A percentile compares a stretch with the other conserved stretches of the same genome.
Evolutionary conservation across 345 rosid species (phyloP).

Genomic region (Psidium friedrichsthalianum): DNA sequence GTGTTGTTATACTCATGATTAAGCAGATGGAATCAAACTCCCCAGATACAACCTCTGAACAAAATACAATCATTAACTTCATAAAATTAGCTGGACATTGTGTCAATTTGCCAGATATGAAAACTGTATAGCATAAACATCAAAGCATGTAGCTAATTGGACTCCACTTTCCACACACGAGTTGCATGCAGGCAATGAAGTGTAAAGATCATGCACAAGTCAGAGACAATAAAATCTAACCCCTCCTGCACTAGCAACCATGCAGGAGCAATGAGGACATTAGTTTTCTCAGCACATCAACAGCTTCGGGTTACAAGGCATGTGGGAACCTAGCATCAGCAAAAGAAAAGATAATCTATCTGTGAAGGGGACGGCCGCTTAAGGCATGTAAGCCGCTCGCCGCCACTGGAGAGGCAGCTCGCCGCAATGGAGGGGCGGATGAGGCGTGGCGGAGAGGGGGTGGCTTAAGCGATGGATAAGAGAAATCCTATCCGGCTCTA

Average conservation of each 20-base stretch:
- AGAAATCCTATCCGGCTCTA: no score
- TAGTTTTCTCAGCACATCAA: slow-evolving; percentile 76
- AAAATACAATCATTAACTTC: not conserved
- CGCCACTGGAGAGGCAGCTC: no score
- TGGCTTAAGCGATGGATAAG: no score
- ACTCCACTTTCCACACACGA: not conserved
- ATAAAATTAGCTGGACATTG: not conserved
- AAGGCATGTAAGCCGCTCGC: no score
- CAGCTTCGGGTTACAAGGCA: slow-evolving; percentile 95
- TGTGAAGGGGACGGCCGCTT: no score
- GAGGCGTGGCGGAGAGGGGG: no score
- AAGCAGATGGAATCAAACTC: not conserved
- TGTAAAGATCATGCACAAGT: not conserved
- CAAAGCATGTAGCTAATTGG: not conserved
- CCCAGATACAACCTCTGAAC: not conserved
- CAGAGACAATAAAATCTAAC: slow-evolving; percentile 17
- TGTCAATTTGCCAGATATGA: not conserved
- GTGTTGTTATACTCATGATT: not conserved
- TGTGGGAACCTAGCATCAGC: slow-evolving; percentile 58
- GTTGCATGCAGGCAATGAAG: not conserved
- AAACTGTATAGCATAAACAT: not conserved
- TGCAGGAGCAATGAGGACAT: slow-evolving; percentile 88
- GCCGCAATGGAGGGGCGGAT: no score
- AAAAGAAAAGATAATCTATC: not conserved
- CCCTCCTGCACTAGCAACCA: slow-evolving; percentile 99